Conservation (phyloP, 768 basidiomycete genomes). For the Lentinula guzmanii region DNA sequence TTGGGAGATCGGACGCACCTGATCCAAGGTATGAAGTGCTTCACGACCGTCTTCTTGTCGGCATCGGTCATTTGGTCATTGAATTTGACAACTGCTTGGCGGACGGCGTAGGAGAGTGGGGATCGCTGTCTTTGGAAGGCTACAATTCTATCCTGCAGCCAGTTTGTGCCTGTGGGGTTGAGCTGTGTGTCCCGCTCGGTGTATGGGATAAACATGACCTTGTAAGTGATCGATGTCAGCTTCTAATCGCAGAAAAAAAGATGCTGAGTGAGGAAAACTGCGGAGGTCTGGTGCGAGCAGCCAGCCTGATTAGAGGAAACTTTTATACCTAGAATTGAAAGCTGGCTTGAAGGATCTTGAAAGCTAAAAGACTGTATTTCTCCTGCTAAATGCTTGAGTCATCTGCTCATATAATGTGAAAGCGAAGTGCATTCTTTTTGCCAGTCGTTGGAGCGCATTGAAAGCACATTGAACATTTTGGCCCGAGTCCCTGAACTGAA, state of each 20-base stretch:
- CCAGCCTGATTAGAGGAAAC: too few relatives aligned
- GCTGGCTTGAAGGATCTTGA: too few relatives aligned
- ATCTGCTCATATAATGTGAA: too few relatives aligned
- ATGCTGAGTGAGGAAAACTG: not conserved
- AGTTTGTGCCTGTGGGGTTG: not conserved
- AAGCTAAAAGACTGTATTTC: too few relatives aligned
- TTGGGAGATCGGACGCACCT: not conserved
- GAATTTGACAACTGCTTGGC: not conserved
- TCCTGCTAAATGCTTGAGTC: too few relatives aligned
- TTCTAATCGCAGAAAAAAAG: not conserved
- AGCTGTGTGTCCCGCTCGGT: not conserved
- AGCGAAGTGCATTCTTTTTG: too few relatives aligned
- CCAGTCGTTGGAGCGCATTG: too few relatives aligned
- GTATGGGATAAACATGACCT: not conserved
- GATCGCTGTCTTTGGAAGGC: not conserved
- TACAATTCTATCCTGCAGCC: not conserved
- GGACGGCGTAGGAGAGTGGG: not conserved
- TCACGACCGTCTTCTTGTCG: not conserved
- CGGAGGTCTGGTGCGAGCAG: not conserved
- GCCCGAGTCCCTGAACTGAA: too few relatives aligned
- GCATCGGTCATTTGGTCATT: not conserved
- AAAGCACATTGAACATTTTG: too few relatives aligned
- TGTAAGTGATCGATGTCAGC: not conserved
- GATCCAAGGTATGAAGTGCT: constrained; percentile 1
- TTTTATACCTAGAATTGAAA: too few relatives aligned